A percentile compares a stretch with the other conserved stretches of the same genome.
Evolutionary conservation across 1,139 yeast species (phyloP).

Genomic region (Blastobotrys elegans): DNA sequence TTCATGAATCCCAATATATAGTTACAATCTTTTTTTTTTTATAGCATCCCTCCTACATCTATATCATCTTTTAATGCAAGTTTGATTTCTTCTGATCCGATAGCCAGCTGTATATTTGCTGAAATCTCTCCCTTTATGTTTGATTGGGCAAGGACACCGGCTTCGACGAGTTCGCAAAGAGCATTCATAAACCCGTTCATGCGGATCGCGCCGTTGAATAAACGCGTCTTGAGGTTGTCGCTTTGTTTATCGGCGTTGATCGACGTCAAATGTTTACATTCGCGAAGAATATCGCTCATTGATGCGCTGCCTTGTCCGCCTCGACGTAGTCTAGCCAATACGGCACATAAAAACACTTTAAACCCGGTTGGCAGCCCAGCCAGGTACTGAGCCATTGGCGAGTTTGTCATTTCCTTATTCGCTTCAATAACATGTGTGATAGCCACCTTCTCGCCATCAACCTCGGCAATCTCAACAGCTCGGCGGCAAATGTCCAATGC

Average conservation of each 20-base stretch:
- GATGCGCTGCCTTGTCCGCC: slow-evolving; percentile 67
- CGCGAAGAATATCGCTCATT: slow-evolving; percentile 75
- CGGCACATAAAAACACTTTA: slow-evolving; percentile 65
- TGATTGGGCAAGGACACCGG: slow-evolving; percentile 70
- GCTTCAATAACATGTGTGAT: slow-evolving; percentile 73
- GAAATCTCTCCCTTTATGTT: slow-evolving; percentile 63
- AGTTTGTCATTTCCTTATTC: slow-evolving; percentile 69
- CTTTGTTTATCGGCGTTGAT: slow-evolving; percentile 25
- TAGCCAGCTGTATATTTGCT: slow-evolving; percentile 55
- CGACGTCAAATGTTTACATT: slow-evolving; percentile 50
- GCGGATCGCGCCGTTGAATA: slow-evolving; percentile 26
- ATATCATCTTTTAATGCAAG: slow-evolving; percentile 55
- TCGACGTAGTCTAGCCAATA: slow-evolving; percentile 60
- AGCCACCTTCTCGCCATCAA: slow-evolving; percentile 44
- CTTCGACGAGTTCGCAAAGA: slow-evolving; percentile 64
- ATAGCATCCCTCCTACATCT: slow-evolving; percentile 36
- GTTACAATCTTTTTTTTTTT: neutral
- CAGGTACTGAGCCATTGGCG: slow-evolving; percentile 63
- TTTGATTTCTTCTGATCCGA: slow-evolving; percentile 66
- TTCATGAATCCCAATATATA: neutral
- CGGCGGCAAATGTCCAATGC: slow-evolving; percentile 85
- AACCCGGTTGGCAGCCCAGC: slow-evolving; percentile 59
- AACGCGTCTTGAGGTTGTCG: slow-evolving; percentile 19
- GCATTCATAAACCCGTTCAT: slow-evolving; percentile 48
- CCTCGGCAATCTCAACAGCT: slow-evolving; percentile 85